Evolutionary conservation across 345 rosid genomes (phyloP).

Genomic region (Populus tremula): DNA sequence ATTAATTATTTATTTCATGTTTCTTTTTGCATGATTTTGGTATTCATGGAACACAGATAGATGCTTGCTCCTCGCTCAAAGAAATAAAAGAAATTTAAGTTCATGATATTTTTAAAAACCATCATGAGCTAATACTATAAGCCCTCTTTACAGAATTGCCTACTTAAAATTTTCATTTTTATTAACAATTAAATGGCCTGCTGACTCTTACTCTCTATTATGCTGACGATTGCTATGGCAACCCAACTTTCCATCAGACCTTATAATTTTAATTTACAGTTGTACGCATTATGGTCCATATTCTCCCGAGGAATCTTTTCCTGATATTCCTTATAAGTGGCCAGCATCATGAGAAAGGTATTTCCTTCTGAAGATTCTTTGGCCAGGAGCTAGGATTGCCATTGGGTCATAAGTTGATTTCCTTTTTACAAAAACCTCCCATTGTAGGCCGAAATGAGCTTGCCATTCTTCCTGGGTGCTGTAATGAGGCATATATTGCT

Average conservation of each 20-base stretch:
- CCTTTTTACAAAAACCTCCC: slow-evolving; percentile 64
- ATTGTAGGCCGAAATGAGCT: slow-evolving; percentile 65
- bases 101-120: slow-evolving; percentile 6
- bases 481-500: slow-evolving; percentile 79
- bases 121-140: slow-evolving; percentile 1
- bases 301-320: slow-evolving; percentile 10
- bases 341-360: slow-evolving; percentile 26
- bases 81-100: neutral
- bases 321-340: slow-evolving; percentile 18
- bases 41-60: neutral
- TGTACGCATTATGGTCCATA: slow-evolving; percentile 22
- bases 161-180: slow-evolving; percentile 9
- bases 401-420: slow-evolving; percentile 74
- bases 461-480: slow-evolving; percentile 66
- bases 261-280: slow-evolving; percentile 32
- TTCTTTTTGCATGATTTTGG: neutral
- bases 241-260: slow-evolving; percentile 11
- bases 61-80: neutral
- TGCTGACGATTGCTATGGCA: slow-evolving; percentile 5
- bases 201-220: slow-evolving; percentile 7
- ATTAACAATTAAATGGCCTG: slow-evolving; percentile 12
- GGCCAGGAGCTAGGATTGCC: slow-evolving; percentile 86
- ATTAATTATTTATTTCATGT: slow-evolving; percentile 1
- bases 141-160: slow-evolving; percentile 10
- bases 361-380: slow-evolving; percentile 64